These are phyloP conservation scores for Ramalina intermedia DNA, from an alignment of 495 filamentous ascomycete genomes.

Conservation along the genomic window DNA sequence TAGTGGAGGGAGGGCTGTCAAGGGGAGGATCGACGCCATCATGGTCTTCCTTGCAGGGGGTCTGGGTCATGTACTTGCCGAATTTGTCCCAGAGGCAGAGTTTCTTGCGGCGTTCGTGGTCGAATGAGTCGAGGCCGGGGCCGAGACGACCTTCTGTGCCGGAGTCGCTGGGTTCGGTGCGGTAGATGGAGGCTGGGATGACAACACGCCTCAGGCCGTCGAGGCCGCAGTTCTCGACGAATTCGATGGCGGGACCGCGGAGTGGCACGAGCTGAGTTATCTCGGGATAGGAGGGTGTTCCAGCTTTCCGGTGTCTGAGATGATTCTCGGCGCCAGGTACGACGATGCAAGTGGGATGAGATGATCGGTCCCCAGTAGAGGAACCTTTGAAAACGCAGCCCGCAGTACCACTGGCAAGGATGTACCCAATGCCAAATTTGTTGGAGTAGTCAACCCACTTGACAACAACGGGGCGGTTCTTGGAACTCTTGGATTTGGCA, in stretches of 20 bases:
- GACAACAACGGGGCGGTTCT: constrained; percentile 37
- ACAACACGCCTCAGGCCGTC: constrained; percentile 48
- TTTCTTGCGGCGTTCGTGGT: constrained; percentile 54
- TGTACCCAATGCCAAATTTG: constrained; percentile 76
- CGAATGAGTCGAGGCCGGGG: constrained; percentile 40
- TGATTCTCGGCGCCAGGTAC: constrained; percentile 47
- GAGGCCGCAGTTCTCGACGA: constrained; percentile 60
- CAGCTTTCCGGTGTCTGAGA: constrained; percentile 17
- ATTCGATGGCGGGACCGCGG: constrained; percentile 51
- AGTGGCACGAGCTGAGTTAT: constrained; percentile 52
- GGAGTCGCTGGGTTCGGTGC: constrained; percentile 34
- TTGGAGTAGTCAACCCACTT: constrained; percentile 96
- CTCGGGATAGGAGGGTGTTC: constrained; percentile 29
- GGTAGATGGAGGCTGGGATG: constrained; percentile 46
- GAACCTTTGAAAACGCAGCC: constrained; percentile 61
- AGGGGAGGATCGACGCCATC: constrained; percentile 8
- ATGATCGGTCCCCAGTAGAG: constrained; percentile 25
- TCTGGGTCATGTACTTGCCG: constrained; percentile 79
- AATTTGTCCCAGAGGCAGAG: constrained; percentile 82
- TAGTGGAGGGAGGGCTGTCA: constrained; percentile 4
- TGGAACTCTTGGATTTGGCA: constrained; percentile 1
- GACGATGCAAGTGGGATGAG: constrained; percentile 51
- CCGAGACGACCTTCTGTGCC: constrained; percentile 38
- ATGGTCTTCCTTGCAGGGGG: constrained; percentile 29
- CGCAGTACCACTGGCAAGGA: constrained; percentile 69